Base-by-base conservation (phyloP, 306 rosid genomes). In the Casuarina glauca region DNA sequence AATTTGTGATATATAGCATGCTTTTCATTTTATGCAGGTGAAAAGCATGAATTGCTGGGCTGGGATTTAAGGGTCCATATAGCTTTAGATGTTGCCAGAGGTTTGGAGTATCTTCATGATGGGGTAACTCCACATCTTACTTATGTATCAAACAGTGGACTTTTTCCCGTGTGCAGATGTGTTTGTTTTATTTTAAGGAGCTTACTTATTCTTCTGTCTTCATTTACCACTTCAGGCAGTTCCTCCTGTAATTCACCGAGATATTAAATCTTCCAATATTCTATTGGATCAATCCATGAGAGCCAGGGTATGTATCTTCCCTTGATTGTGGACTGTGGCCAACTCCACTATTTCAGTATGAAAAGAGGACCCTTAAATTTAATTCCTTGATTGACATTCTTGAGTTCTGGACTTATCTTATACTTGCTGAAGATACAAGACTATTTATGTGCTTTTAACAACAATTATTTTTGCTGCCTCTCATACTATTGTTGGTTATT, bases 101-200 rank as follows among this genome's bases (percentile, higher is more conserved):
- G 99, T 53, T 72, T 96, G 91, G 99, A 96, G 82, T 96, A 96
- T 89, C 99, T 96, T 77, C 99, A 96, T 81, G 98, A 93, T 73
- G 99, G 99, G 90, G 99, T 96, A 90, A 82, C 86, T 86, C 74
- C 46, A 51, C 55, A 53, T 76, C 43, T 45, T 69, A 70, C 19
- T 9, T 77, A 52, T 75, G 45, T 69, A 20, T 82, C 35, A 82
- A 70, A 68, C 41, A 20, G 55, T 68, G 42, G 69, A 36, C 41
- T 35, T 58, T 66, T 12, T 55, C 61, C 50, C 49, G 42, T 61
- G n/a, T 52, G 11, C 46, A 45, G 32, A 44, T 63, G 61, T 51
- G 57, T 57, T 13, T 36, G 44, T 53, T 54, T 48, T 67, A 58
- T 43, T 26, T 26, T 32, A 44, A 45, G 69, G 73, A 38, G 49